These are phyloP conservation scores for Catunica adiposa DNA, from an alignment of 2,329 filamentous ascomycete genomes.

Conservation along the genomic window DNA sequence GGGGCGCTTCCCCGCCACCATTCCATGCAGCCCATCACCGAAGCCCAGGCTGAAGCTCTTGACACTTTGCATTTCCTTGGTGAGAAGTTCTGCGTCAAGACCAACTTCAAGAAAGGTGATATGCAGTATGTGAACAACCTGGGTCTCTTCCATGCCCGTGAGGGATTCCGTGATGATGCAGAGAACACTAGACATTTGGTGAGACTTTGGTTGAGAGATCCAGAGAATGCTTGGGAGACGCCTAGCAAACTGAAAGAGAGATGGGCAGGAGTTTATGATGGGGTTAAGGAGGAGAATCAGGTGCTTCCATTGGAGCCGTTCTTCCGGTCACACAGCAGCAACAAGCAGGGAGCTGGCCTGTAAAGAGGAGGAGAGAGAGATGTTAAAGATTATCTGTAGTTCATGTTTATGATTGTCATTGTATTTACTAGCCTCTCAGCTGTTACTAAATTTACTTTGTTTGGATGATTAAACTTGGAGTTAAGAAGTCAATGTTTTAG, in stretches of 20 bases:
- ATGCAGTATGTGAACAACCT: constrained; percentile 40
- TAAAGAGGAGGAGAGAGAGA: too few relatives aligned
- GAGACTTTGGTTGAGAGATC: constrained; percentile 33
- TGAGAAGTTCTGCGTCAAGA: constrained; percentile 28
- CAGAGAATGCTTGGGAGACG: constrained; percentile 32
- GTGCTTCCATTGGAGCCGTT: constrained; percentile 39
- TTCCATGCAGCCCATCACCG: constrained; percentile 38
- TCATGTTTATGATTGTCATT: neutral
- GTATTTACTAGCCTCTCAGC: neutral
- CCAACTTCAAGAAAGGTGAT: constrained; percentile 34
- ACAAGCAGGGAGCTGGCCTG: constrained; percentile 11
- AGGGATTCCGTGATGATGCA: constrained; percentile 29
- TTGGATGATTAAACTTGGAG: too few relatives aligned
- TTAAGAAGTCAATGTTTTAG: too few relatives aligned
- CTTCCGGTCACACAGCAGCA: constrained; percentile 12
- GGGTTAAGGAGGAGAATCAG: constrained; percentile 32
- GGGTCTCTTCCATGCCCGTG: constrained; percentile 35
- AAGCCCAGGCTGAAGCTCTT: constrained; percentile 36
- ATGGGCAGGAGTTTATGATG: constrained; percentile 38
- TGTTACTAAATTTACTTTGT: neutral
- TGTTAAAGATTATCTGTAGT: neutral
- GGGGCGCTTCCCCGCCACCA: constrained; percentile 27
- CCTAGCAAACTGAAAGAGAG: constrained; percentile 27
- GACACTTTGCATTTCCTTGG: constrained; percentile 34
- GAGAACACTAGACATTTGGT: constrained; percentile 33